Evolutionary conservation across 2,329 filamentous ascomycete genomes (phyloP).

Genomic region (Fusarium siculi): DNA sequence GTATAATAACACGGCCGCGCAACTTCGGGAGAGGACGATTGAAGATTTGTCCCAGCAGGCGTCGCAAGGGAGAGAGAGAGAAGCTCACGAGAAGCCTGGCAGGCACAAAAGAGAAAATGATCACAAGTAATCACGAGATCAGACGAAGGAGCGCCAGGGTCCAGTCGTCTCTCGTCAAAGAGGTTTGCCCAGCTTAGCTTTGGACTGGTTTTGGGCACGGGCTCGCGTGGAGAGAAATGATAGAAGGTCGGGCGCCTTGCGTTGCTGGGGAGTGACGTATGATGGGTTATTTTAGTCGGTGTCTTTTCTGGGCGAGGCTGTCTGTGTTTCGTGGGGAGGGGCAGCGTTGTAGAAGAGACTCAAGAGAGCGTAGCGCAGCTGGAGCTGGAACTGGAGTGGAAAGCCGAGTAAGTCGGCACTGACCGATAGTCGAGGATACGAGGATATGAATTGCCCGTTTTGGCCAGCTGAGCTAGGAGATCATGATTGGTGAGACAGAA

Average conservation of each 20-base stretch:
- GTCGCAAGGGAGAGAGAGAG: slow-evolving; percentile 1
- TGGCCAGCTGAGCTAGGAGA: slow-evolving; percentile 19
- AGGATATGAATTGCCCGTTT: slow-evolving; percentile 13
- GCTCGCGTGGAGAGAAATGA: slow-evolving; percentile 25
- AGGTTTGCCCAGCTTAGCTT: slow-evolving; percentile 21
- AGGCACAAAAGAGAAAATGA: slow-evolving; percentile 17
- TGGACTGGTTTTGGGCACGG: slow-evolving; percentile 21
- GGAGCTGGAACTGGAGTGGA: neutral
- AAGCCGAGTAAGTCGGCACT: neutral
- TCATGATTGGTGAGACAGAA: slow-evolving; percentile 25
- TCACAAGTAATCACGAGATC: slow-evolving; percentile 39
- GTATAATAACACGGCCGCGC: slow-evolving; percentile 1
- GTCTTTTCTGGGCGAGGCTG: slow-evolving; percentile 33
- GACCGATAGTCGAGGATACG: slow-evolving; percentile 2
- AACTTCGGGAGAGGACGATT: slow-evolving; percentile 5
- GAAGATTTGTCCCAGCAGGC: slow-evolving; percentile 14
- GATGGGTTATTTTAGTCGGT: slow-evolving; percentile 32
- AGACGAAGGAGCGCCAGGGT: slow-evolving; percentile 28
- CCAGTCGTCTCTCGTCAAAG: slow-evolving; percentile 22
- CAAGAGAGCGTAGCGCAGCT: slow-evolving; percentile 1
- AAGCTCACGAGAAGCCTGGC: slow-evolving; percentile 1
- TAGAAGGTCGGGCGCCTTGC: slow-evolving; percentile 24
- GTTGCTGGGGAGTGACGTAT: slow-evolving; percentile 43
- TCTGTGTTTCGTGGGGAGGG: slow-evolving; percentile 36
- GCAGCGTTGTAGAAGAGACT: slow-evolving; percentile 5